phyloP scores from a whole-genome alignment of 108 stramenopile species.

The Nitzschia sp. region DNA sequence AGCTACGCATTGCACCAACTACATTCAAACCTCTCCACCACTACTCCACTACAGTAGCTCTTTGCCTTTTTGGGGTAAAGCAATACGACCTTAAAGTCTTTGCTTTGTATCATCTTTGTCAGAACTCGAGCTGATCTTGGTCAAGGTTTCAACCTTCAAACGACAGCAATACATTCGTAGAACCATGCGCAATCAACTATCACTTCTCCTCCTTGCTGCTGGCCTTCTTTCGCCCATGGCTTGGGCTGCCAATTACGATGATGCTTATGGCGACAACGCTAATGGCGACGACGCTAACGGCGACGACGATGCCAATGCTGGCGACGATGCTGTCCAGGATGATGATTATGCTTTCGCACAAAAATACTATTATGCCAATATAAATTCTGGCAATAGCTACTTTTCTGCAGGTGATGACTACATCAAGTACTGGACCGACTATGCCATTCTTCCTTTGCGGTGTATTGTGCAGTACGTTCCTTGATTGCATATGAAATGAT shows the following conservation, averaged over 20 bases:
- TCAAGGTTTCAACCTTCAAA: too few relatives aligned
- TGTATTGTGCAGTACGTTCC: constrained; percentile 66
- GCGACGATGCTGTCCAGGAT: neutral
- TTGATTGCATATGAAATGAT: neutral
- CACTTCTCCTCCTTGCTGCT: neutral
- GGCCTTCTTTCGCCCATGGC: constrained; percentile 1
- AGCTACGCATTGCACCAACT: too few relatives aligned
- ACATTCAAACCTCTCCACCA: too few relatives aligned
- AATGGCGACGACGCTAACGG: neutral
- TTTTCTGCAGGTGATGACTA: constrained; percentile 46
- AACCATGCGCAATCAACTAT: neutral
- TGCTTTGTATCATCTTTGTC: too few relatives aligned
- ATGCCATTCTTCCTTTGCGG: constrained; percentile 72
- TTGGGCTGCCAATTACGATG: neutral
- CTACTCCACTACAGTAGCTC: too few relatives aligned
- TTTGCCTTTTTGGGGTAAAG: too few relatives aligned
- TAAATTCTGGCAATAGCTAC: constrained; percentile 1
- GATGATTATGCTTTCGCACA: constrained; percentile 22
- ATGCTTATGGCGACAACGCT: constrained; percentile 5
- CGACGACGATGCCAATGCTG: constrained; percentile 9
- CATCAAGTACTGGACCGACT: constrained; percentile 82
- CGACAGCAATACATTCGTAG: too few relatives aligned
- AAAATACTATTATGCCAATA: constrained; percentile 25
- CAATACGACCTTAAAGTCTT: too few relatives aligned
- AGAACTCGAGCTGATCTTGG: too few relatives aligned